Base-by-base conservation (phyloP, 2,329 filamentous ascomycete species). In the Aspergillus ibericus region DNA sequence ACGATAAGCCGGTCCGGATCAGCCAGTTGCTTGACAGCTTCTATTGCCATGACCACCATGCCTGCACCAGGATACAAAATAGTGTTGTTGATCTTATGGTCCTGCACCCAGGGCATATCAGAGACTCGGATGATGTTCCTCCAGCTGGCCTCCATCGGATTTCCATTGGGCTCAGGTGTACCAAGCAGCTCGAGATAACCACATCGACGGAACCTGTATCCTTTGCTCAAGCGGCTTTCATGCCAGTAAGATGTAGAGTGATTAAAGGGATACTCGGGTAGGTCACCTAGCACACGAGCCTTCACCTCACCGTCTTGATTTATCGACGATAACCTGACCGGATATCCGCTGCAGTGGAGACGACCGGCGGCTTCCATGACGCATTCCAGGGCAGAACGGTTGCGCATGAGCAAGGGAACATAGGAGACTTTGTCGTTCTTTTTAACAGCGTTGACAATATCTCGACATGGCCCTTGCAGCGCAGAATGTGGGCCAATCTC, bases 61-160 rank as follows among this genome's bases (percentile, higher is more conserved):
- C 63, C 66, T 1, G 62, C 58, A 10, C 47, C 59, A 0, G 68
- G 66, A 40, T 66, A 70, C 5, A 68, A 27, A 10, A 60, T 53
- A 2, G 50, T 44, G 3, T 51, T 56, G 16, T 63, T 51, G 34
- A 64, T 55, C 27, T 75, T 68, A 55, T 83, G 81, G 49, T 83
- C 77, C 0, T 68, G 64, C 1, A 83, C 59, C 82, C 82, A 83
- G 1, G 65, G 63, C 27, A 59, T 40, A 13, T 67, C 62, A 0
- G 47, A 55, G 0, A 78, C 54, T 0, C 73, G 71, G 9, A 82
- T 69, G 16, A 79, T 68, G 51, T 79, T 78, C 8, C 80, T 71
- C 81, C 81, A 83, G 34, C 53, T 62, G 0, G 72, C 66, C 44
- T 68, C 67, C 12, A 61, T 47, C 5, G 61, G 61, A 15, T 65